Percentiles rank a stretch among this genome's conserved stretches.
These are phyloP conservation scores for Teratosphaeria gauchensis DNA, from an alignment of 2,329 filamentous ascomycete species.

Conservation along the genomic window DNA sequence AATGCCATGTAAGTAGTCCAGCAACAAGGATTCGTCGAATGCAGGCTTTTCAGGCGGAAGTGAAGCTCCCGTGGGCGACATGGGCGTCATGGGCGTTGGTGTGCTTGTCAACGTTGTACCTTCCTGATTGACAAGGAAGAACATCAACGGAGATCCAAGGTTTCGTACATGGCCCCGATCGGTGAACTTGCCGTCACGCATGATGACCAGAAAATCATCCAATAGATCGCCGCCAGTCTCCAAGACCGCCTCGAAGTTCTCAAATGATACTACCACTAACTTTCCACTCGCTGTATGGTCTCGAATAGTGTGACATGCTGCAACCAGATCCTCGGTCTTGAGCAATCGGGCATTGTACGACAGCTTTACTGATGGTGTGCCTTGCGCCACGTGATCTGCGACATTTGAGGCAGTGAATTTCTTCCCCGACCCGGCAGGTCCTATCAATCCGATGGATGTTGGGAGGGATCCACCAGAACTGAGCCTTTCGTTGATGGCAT, in stretches of 20 bases:
- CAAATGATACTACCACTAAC: conserved; percentile 21
- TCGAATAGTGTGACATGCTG: conserved; percentile 22
- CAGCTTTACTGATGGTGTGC: conserved; percentile 14
- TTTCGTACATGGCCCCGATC: conserved; percentile 19
- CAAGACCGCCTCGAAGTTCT: conserved; percentile 24
- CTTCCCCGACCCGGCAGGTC: conserved; percentile 23
- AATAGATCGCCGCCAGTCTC: conserved; percentile 17
- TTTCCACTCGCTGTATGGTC: conserved; percentile 19
- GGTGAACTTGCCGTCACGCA: conserved; percentile 22
- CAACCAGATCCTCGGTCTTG: conserved; percentile 17
- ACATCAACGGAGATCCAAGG: conserved; percentile 21
- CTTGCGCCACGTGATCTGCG: conserved; percentile 15
- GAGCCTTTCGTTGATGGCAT: conserved; percentile 21
- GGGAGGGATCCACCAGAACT: conserved; percentile 13
- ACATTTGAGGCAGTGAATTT: conserved; percentile 24
- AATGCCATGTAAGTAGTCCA: conserved; percentile 25
- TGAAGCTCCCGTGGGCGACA: conserved; percentile 16
- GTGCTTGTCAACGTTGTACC: conserved; percentile 12
- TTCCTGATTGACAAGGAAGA: conserved; percentile 26
- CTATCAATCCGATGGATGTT: conserved; percentile 23
- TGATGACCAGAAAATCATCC: conserved; percentile 21
- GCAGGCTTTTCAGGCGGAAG: conserved; percentile 5
- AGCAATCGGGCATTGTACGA: conserved; percentile 21
- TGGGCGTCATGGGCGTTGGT: conserved; percentile 18
- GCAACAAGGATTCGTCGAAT: conserved; percentile 19